Evolutionary conservation across 2,329 filamentous ascomycete genomes (phyloP).

Genomic region (Trichoderma gracile): DNA sequence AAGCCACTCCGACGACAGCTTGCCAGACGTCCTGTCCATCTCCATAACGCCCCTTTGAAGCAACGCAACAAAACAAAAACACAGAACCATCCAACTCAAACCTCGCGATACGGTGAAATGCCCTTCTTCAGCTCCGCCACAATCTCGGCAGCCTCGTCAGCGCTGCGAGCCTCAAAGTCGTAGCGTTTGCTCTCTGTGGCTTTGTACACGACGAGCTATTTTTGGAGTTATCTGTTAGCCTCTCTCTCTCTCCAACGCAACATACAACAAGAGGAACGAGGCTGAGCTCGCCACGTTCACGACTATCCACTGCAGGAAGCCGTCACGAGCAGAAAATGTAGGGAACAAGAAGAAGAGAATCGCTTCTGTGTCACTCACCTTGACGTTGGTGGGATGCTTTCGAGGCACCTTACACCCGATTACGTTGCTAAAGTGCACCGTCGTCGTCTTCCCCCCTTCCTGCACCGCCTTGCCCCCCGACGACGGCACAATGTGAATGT

Average conservation of each 20-base stretch:
- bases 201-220: slow-evolving; percentile 69
- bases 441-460: slow-evolving; percentile 70
- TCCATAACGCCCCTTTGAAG: neutral
- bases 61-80: neutral
- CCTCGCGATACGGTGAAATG: slow-evolving; percentile 64
- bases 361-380: slow-evolving; percentile 50
- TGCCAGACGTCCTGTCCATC: neutral
- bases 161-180: slow-evolving; percentile 76
- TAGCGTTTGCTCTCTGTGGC: slow-evolving; percentile 77
- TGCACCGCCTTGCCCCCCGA: slow-evolving; percentile 65
- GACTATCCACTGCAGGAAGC: slow-evolving; percentile 1
- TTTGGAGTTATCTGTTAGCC: slow-evolving; percentile 24
- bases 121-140: slow-evolving; percentile 77
- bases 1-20: neutral
- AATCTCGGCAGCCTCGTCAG: slow-evolving; percentile 74
- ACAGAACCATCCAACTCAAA: slow-evolving; percentile 31
- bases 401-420: slow-evolving; percentile 79
- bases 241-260: too few relatives aligned
- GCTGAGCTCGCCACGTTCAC: slow-evolving; percentile 13
- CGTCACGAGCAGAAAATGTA: neutral
- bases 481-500: slow-evolving; percentile 79
- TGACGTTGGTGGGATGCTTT: slow-evolving; percentile 78
- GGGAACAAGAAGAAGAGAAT: neutral
- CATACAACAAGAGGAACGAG: neutral
- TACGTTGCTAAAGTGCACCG: slow-evolving; percentile 79